Evolutionary conservation across 257 asterid species (phyloP).

Genomic region (Handroanthus guayacan): DNA sequence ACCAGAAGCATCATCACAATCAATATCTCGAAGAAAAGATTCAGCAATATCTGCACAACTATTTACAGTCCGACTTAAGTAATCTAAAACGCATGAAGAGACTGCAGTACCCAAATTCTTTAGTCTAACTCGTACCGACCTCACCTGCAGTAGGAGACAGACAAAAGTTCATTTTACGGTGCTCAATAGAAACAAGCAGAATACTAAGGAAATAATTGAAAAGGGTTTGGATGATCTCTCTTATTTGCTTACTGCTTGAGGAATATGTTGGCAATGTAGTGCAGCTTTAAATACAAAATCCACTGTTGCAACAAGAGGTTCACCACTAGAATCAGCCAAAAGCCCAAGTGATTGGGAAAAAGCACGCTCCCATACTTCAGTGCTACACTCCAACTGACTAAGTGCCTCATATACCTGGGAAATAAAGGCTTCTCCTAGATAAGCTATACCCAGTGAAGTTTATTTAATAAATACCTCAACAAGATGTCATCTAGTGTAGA

Average conservation of each 20-base stretch:
- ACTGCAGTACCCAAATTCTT: constrained; percentile 76
- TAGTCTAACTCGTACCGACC: constrained; percentile 74
- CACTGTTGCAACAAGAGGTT: constrained; percentile 87
- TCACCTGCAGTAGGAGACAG: constrained; percentile 61
- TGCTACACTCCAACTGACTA: constrained; percentile 90
- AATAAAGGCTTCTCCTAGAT: constrained; percentile 32
- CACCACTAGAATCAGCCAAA: constrained; percentile 78
- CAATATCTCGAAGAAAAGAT: constrained; percentile 79
- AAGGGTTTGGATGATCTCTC: constrained; percentile 5
- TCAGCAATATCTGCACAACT: constrained; percentile 90
- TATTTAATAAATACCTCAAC: not conserved
- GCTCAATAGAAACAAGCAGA: constrained; percentile 25
- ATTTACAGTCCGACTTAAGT: constrained; percentile 75
- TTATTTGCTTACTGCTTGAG: constrained; percentile 81
- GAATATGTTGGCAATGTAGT: constrained; percentile 88
- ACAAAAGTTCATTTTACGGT: constrained; percentile 23
- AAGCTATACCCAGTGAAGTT: constrained; percentile 19
- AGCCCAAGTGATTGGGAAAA: constrained; percentile 81
- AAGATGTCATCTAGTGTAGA: not conserved
- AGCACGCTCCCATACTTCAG: constrained; percentile 91
- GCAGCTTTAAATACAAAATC: constrained; percentile 95
- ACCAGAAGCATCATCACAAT: constrained; percentile 60
- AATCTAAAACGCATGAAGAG: constrained; percentile 85
- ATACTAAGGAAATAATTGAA: not conserved
- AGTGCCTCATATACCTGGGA: constrained; percentile 93